Base-by-base conservation (phyloP, 208 protist genomes). In the Trypanosoma mega region DNA sequence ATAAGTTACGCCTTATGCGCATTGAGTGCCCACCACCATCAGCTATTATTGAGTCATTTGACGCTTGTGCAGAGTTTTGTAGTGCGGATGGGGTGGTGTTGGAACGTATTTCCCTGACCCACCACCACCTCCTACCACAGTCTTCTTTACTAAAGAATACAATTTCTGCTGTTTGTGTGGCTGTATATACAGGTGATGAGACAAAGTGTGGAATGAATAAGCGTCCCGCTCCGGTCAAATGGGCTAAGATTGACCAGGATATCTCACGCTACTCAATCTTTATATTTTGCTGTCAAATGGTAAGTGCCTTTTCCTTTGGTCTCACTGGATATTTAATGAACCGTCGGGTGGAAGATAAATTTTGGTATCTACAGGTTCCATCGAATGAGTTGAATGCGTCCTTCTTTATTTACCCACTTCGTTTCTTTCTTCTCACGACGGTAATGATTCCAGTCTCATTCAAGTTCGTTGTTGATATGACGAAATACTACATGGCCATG, bases 371-470 rank as follows among this genome's bases (percentile, higher is more conserved):
- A 11, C 77, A 66, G 16, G 41, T 63, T 45, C 76, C 80, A 11
- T 36, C 41, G 0, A 72, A 23, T 51, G 76, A 89, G 48, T 37
- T 39, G 0, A 51, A 30, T 3, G 63, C 47, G 21, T 53, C 85
- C 5, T 71, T 85, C 6, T 2, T 94, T 11, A 90, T 97, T 29
- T 97, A 97, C 63, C 79, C 90, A 8, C 63, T 98, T 18, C 87
- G 95, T 30, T 98, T 97, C 49, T 93, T 98, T 39, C 77, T 98
- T 3, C 66, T 98, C 2, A 97, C 89, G n/a, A 96, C 92, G n/a
- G 85, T 97, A 14, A 98, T 99, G 82, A 98, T 98, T 43, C 97
- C 97, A 6, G 90, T 98, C 12, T 98, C 93, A 20, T 93, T 99
- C 52, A 98, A 99, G 66, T 97, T 98, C 51, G 93, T 92, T 26